Conservation (phyloP, 176 grass and related monocot genomes). For the Musa acuminata region DNA sequence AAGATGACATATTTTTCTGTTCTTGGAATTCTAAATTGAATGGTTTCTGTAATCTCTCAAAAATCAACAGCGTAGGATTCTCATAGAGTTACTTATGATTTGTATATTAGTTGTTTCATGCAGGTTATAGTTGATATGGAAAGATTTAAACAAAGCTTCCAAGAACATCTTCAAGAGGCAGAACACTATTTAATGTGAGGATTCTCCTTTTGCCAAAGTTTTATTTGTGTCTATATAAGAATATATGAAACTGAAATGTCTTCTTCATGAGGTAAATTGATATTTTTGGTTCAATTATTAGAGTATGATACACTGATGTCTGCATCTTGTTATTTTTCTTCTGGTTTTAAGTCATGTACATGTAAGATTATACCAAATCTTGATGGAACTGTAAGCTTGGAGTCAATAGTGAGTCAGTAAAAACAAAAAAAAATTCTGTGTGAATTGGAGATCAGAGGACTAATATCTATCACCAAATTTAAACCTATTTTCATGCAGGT, state of each 20-base stretch:
- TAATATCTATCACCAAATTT: too few species aligned
- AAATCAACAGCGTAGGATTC: not conserved
- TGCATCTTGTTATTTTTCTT: too few species aligned
- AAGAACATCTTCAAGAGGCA: conserved; percentile 46
- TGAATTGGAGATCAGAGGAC: too few species aligned
- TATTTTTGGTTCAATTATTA: not conserved
- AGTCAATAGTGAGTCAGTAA: too few species aligned
- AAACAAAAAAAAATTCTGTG: too few species aligned
- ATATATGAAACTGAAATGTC: conserved; percentile 6
- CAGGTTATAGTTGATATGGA: conserved; percentile 84
- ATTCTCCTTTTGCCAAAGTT: conserved; percentile 12
- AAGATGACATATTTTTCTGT: not conserved
- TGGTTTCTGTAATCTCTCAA: not conserved
- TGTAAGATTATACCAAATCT: too few species aligned
- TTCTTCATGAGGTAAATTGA: conserved; percentile 3
- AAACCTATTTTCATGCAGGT: too few species aligned
- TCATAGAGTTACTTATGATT: conserved; percentile 1
- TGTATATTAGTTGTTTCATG: conserved; percentile 18
- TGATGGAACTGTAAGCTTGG: too few species aligned
- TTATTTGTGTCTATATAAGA: not conserved
- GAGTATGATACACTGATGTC: not conserved
- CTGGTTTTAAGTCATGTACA: too few species aligned
- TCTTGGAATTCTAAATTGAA: not conserved
- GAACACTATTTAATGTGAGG: conserved; percentile 51
- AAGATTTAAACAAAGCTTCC: conserved; percentile 58